Base-by-base conservation (phyloP, 305 asterid genomes). In the Fraxinus angustifolia region DNA sequence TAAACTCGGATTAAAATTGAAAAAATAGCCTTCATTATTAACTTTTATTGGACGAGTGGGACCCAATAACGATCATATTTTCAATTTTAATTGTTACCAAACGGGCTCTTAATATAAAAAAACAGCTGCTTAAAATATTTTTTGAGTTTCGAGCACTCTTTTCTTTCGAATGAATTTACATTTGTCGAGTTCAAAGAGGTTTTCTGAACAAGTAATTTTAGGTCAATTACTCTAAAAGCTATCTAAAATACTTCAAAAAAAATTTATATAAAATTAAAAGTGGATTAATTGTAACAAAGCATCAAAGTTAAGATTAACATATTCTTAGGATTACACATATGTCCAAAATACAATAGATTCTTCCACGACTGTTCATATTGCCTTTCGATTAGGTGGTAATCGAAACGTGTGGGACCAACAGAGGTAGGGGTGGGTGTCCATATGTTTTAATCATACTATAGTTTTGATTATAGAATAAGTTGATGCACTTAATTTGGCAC, bases 401-500 rank as follows among this genome's bases (percentile, higher is more conserved):
- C 82, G 78, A 65, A 83, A 42, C 65, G 38, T 19, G 34, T 84
- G 83, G 86, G 88, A 30, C 87, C 85, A 53, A 73, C 19, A 33
- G 80, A 72, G 80, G 17, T 62, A 3, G 36, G 34, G 30, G 82
- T 82, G 90, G 90, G 91, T 16, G 23, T 87, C 88, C 78, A 21
- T 21, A 26, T 85, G 83, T 81, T 83, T 77, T 80, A 84, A 86
- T 86, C 81, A 84, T 87, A 79, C 73, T 82, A 78, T 72, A 53
- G 35, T 70, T 31, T 82, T 36, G 26, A 67, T 77, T 78, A 35
- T 31, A 42, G 33, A 6, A 81, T 78, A 75, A 45, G 78, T 78
- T 77, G 84, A 83, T 86, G 79, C 85, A 86, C 81, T 81, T 77
- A 79, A 79, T 83, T 70, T 83, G 90, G 83, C 88, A 83, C 90